These are phyloP conservation scores for Alternaria conjuncta DNA, from an alignment of 2,329 filamentous ascomycete species.

Conservation along the genomic window DNA sequence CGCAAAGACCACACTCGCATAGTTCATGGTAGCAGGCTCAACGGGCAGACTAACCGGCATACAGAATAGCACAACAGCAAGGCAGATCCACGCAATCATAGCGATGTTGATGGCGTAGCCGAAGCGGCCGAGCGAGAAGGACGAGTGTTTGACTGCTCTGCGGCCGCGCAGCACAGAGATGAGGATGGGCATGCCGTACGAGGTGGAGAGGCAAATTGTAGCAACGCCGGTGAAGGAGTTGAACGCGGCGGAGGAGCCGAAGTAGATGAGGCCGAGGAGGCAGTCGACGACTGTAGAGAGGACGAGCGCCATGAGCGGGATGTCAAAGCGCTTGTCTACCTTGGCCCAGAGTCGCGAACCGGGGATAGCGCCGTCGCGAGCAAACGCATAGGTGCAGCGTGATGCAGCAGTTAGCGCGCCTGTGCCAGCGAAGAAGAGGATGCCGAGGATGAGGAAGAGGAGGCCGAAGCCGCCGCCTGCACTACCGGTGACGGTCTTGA, in stretches of 20 bases:
- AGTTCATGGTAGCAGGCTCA: constrained; percentile 52
- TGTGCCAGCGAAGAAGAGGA: constrained; percentile 77
- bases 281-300: constrained; percentile 73
- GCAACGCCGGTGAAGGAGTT: constrained; percentile 81
- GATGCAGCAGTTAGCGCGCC: constrained; percentile 77
- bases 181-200: constrained; percentile 77
- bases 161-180: constrained; percentile 72
- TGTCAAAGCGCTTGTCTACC: constrained; percentile 69
- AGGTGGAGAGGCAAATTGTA: constrained; percentile 77
- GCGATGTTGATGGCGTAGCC: constrained; percentile 72
- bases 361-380: constrained; percentile 76
- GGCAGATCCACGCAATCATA: constrained; percentile 72
- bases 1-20: constrained; percentile 51
- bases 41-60: constrained; percentile 64
- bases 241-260: constrained; percentile 78
- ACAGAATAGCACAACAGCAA: constrained; percentile 76
- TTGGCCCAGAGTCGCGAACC: constrained; percentile 70
- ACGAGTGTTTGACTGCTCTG: constrained; percentile 68
- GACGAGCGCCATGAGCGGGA: constrained; percentile 73
- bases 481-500: constrained; percentile 77
- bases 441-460: constrained; percentile 76
- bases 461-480: constrained; percentile 76
- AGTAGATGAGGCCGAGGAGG: constrained; percentile 78
- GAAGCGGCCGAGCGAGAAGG: constrained; percentile 72
- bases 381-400: constrained; percentile 78